phyloP scores from a whole-genome alignment of 352 stramenopile genomes.

The Phytophthora idaei region DNA sequence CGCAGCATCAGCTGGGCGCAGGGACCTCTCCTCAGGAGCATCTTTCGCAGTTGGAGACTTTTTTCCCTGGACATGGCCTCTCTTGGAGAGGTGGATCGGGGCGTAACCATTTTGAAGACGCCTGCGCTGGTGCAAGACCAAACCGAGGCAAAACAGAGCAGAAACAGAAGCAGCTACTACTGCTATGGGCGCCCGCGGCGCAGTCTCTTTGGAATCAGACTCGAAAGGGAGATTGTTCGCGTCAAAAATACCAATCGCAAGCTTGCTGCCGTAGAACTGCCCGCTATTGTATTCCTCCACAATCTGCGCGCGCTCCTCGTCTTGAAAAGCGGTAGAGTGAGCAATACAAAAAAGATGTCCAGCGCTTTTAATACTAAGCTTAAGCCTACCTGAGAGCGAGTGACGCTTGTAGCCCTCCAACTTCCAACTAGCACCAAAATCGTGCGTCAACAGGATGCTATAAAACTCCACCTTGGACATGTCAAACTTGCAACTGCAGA shows the following conservation, averaged over 20 bases:
- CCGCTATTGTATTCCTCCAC: conserved; percentile 60
- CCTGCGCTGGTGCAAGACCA: conserved; percentile 61
- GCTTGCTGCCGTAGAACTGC: conserved; percentile 66
- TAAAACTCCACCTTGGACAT: conserved; percentile 71
- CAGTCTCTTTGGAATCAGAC: conserved; percentile 39
- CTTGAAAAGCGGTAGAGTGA: conserved; percentile 23
- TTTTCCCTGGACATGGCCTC: conserved; percentile 46
- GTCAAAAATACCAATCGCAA: conserved; percentile 71
- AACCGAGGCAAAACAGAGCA: conserved; percentile 48
- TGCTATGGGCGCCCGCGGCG: conserved; percentile 36
- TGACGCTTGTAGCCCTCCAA: conserved; percentile 71
- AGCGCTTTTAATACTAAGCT: not conserved
- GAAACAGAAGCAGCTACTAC: conserved; percentile 54
- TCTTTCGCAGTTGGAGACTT: conserved; percentile 22
- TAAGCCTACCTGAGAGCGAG: conserved; percentile 46
- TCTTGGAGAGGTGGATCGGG: conserved; percentile 54
- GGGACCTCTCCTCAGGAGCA: conserved; percentile 28
- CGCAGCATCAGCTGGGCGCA: conserved; percentile 41
- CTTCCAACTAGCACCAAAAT: conserved; percentile 35
- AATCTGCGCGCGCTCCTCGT: conserved; percentile 57
- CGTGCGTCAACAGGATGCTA: conserved; percentile 60
- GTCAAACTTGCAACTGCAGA: conserved; percentile 58
- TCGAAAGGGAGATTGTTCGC: conserved; percentile 42
- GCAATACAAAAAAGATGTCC: not conserved
- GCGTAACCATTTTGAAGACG: conserved; percentile 71